Evolutionary conservation across 495 filamentous ascomycete genomes (phyloP).

Genomic region (Penicillium taxi): DNA sequence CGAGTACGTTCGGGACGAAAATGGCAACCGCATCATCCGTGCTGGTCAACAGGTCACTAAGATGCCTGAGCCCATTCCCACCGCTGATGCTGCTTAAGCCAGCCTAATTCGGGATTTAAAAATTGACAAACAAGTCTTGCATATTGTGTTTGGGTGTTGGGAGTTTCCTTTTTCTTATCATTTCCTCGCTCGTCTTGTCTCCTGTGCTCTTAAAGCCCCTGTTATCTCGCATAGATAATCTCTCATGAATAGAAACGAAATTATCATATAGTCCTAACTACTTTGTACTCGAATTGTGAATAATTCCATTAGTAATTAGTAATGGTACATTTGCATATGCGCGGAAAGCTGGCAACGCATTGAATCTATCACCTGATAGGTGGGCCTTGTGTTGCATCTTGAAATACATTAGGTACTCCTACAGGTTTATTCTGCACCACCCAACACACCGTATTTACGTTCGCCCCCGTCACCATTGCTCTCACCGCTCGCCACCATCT

Average conservation of each 20-base stretch:
- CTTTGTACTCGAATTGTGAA: no score
- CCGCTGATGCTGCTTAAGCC: conserved; percentile 40
- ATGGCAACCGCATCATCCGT: conserved; percentile 77
- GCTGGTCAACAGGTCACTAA: conserved; percentile 88
- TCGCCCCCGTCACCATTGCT: conserved; percentile 15
- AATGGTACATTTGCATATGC: not conserved
- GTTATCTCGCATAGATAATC: conserved; percentile 23
- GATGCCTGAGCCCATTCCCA: conserved; percentile 48
- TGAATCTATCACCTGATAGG: not conserved
- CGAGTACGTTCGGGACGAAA: conserved; percentile 68
- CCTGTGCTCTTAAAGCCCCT: conserved; percentile 18
- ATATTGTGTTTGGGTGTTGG: conserved; percentile 19
- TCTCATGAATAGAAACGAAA: conserved; percentile 26
- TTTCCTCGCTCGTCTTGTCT: conserved; percentile 8
- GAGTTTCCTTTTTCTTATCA: conserved; percentile 8
- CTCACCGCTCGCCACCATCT: conserved; percentile 37
- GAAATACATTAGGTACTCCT: conserved; percentile 4
- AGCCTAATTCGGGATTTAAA: no score
- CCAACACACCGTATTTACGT: not conserved
- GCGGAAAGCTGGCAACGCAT: not conserved
- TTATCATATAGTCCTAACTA: conserved; percentile 4
- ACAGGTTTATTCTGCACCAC: not conserved
- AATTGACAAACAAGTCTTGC: conserved; percentile 17
- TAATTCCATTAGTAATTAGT: no score
- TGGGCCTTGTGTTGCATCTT: conserved; percentile 3